phyloP scores from a whole-genome alignment of 2,329 filamentous ascomycete species.

The Colletotrichum tanaceti region DNA sequence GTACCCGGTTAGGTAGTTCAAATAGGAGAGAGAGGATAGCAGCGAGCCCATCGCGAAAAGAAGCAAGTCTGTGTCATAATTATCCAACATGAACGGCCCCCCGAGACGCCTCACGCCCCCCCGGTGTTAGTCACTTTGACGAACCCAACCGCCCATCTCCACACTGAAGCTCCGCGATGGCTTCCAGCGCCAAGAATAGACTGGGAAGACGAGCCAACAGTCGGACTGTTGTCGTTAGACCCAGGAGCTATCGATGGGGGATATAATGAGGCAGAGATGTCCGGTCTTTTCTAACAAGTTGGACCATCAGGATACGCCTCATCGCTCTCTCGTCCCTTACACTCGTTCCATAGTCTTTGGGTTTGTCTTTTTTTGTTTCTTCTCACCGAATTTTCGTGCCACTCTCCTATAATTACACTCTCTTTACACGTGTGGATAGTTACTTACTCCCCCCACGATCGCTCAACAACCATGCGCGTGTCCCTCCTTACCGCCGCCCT shows the following conservation, averaged over 20 bases:
- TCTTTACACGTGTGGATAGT: background rate
- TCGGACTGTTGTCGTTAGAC: background rate
- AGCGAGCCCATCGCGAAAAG: constrained; percentile 2
- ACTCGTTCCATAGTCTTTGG: constrained; percentile 10
- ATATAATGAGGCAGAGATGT: constrained; percentile 32
- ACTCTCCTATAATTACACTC: no score
- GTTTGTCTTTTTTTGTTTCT: no score
- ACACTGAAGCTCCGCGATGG: constrained; percentile 16
- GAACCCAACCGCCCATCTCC: constrained; percentile 23
- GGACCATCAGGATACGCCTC: constrained; percentile 25
- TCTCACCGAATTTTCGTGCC: no score
- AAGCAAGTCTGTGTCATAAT: constrained; percentile 18
- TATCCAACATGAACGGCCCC: constrained; percentile 28
- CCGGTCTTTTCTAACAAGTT: background rate
- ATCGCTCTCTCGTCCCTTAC: background rate
- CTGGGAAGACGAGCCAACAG: background rate
- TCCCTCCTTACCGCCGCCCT: constrained; percentile 36
- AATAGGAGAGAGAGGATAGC: constrained; percentile 18
- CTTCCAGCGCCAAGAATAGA: constrained; percentile 27
- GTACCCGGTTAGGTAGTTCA: no score
- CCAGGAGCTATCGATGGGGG: background rate
- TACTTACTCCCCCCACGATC: no score
- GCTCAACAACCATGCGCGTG: constrained; percentile 44
- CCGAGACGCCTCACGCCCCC: constrained; percentile 26
- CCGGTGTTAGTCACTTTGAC: constrained; percentile 16